Conservation (phyloP, 768 basidiomycete genomes). For the Xerocomellus dryophilus region DNA sequence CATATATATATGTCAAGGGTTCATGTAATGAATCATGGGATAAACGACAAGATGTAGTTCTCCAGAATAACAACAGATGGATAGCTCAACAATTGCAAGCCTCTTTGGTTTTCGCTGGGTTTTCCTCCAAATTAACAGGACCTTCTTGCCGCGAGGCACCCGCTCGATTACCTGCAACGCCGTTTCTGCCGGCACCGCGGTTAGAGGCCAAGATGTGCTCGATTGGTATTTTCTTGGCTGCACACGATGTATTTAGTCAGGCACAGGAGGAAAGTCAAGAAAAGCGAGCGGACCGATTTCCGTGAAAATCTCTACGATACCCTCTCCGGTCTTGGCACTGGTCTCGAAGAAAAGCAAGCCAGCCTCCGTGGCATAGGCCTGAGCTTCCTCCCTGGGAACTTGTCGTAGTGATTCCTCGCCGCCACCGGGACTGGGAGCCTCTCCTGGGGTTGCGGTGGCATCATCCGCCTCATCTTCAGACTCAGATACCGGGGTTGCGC, state of each 20-base stretch:
- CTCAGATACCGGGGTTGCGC: constrained; percentile 52
- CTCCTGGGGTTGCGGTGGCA: constrained; percentile 84
- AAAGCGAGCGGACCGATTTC: constrained; percentile 75
- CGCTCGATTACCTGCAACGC: constrained; percentile 50
- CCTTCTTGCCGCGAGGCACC: constrained; percentile 50
- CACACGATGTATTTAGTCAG: not conserved
- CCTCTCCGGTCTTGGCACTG: constrained; percentile 94
- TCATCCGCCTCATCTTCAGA: constrained; percentile 90
- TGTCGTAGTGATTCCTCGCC: constrained; percentile 78
- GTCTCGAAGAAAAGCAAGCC: constrained; percentile 96
- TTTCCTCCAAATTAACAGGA: constrained; percentile 69
- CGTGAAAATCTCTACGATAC: constrained; percentile 94
- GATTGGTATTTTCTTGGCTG: constrained; percentile 86
- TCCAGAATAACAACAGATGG: constrained; percentile 13
- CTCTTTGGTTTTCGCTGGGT: constrained; percentile 62
- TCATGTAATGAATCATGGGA: constrained; percentile 20
- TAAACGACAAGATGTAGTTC: constrained; percentile 17
- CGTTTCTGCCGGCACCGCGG: constrained; percentile 61
- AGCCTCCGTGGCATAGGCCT: constrained; percentile 94
- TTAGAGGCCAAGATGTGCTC: constrained; percentile 90
- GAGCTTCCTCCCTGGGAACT: constrained; percentile 91
- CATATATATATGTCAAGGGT: constrained; percentile 22
- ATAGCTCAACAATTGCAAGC: constrained; percentile 73
- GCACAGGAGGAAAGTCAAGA: not conserved
- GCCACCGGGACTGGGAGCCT: constrained; percentile 47